Evolutionary conservation across 1,284 basidiomycete species (phyloP), one percentile per base, ranked within the genome.

Genomic region (Apiotrichum mycotoxinovorans): DNA sequence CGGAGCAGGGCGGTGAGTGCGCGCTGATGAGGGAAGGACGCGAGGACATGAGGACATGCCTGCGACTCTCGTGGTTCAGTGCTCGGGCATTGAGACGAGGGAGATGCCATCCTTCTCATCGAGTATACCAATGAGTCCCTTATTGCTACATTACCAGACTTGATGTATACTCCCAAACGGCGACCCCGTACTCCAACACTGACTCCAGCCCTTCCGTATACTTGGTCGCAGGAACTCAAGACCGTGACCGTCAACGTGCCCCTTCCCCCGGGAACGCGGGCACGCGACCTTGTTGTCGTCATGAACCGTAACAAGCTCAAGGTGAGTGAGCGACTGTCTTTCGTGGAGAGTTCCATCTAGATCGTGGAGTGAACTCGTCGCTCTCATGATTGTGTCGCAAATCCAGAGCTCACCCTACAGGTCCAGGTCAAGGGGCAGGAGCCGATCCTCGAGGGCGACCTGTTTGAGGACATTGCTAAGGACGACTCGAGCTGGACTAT

Each of bases 401-500:
- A 20, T 33, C 15, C 5, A 15, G 14, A 34, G 42, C 47, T 58
- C 34, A 54, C 52, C 1, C 7, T 35, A 1, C 56, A 77, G 75
- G 86, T 96, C 4, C 89, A 86, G 8, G 76, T 97, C 52, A 98
- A 96, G 77, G 88, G 88, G 22, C 80, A 88, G 62, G 88, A 91
- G 27, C 83, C 86, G 26, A 91, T 98, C 69, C 72, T 96, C 69
- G 83, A 85, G 30, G 96, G 96, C n/a, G 88, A 95, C 60, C 82
- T 99, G 26, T 93, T 90, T 77, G 87, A 88, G 67, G 91, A 94
- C 58, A 87, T 98, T 79, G 93, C 93, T 70, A 80, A 93, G 50
- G 96, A 98, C 61, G 96, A 98, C 54, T 96, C 92, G 62, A 97
- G 93, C 22, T 98, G 96, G 96, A 93, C 90, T 5, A 74, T 98